Evolutionary conservation across 2,329 filamentous ascomycete species (phyloP).

Genomic region (Pseudogymnoascus sp.): DNA sequence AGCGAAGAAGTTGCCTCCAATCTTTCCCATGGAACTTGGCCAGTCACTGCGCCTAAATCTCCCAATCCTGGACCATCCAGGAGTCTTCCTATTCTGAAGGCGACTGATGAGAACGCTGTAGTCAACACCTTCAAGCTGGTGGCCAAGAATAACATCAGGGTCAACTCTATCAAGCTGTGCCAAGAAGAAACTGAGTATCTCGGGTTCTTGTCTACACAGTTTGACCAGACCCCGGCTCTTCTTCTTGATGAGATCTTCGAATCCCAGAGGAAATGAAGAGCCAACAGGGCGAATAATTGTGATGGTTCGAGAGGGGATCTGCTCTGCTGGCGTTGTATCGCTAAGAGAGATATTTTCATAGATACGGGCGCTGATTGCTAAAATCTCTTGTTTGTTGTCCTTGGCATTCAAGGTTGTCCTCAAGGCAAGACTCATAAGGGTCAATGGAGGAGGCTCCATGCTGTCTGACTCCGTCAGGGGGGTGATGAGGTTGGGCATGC

Average conservation of each 20-base stretch:
- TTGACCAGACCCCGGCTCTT: conserved; percentile 72
- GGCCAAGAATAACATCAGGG: conserved; percentile 87
- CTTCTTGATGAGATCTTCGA: conserved; percentile 66
- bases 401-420: conserved; percentile 82
- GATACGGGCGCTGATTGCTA: conserved; percentile 82
- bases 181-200: conserved; percentile 80
- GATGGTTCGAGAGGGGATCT: conserved; percentile 82
- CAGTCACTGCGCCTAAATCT: conserved; percentile 75
- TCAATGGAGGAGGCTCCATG: conserved; percentile 76
- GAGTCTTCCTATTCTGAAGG: conserved; percentile 81
- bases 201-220: conserved; percentile 73
- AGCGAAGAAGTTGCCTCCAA: conserved; percentile 83
- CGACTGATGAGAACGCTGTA: conserved; percentile 85
- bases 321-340: conserved; percentile 82
- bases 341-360: conserved; percentile 84
- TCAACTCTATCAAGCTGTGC: conserved; percentile 82
- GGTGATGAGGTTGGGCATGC: conserved; percentile 68
- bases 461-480: conserved; percentile 70
- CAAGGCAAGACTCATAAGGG: conserved; percentile 89
- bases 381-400: conserved; percentile 92
- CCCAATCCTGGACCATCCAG: conserved; percentile 90
- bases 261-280: conserved; percentile 72
- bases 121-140: conserved; percentile 95
- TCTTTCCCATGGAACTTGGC: conserved; percentile 79
- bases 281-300: conserved; percentile 80